A percentile compares a stretch with the other conserved stretches of the same genome.
phyloP scores from a whole-genome alignment of 495 filamentous ascomycete species.

The Durotheca rogersii region DNA sequence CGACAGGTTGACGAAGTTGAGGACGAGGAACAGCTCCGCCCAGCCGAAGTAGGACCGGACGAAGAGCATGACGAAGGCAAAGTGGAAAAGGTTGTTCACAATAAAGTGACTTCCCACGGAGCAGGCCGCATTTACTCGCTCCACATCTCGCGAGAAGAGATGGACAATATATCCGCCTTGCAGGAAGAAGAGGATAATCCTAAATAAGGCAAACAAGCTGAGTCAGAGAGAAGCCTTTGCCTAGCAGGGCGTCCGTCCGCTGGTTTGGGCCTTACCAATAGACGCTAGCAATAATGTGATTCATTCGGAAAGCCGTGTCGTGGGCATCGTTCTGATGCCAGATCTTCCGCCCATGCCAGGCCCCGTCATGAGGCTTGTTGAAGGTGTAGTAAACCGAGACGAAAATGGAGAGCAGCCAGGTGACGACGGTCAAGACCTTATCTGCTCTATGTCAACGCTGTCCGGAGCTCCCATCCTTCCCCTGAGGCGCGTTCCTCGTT shows the following conservation, averaged over 20 bases:
- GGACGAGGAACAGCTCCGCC: constrained; percentile 71
- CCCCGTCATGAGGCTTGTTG: constrained; percentile 59
- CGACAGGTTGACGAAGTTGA: constrained; percentile 78
- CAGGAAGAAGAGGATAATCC: constrained; percentile 71
- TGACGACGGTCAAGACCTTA: constrained; percentile 66
- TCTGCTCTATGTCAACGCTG: constrained; percentile 36
- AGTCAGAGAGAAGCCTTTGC: constrained; percentile 5
- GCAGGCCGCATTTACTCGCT: constrained; percentile 65
- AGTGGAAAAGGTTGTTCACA: constrained; percentile 75
- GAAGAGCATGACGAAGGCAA: constrained; percentile 80
- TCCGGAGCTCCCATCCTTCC: constrained; percentile 6
- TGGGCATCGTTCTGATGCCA: constrained; percentile 68
- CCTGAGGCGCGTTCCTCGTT: too few species aligned
- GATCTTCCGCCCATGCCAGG: constrained; percentile 55
- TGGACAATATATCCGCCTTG: constrained; percentile 75
- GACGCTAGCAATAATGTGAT: constrained; percentile 65
- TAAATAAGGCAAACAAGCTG: constrained; percentile 30
- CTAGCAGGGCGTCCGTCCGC: background rate
- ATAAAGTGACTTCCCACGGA: constrained; percentile 83
- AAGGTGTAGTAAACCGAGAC: constrained; percentile 69
- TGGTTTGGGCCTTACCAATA: constrained; percentile 64
- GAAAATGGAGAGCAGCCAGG: constrained; percentile 70
- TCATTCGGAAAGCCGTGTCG: constrained; percentile 73
- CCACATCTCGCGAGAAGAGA: constrained; percentile 65
- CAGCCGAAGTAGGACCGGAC: constrained; percentile 67